Percentiles rank a stretch among this genome's conserved stretches.
Conservation (phyloP, 768 basidiomycete genomes). For the Russula griseocarnosa region DNA sequence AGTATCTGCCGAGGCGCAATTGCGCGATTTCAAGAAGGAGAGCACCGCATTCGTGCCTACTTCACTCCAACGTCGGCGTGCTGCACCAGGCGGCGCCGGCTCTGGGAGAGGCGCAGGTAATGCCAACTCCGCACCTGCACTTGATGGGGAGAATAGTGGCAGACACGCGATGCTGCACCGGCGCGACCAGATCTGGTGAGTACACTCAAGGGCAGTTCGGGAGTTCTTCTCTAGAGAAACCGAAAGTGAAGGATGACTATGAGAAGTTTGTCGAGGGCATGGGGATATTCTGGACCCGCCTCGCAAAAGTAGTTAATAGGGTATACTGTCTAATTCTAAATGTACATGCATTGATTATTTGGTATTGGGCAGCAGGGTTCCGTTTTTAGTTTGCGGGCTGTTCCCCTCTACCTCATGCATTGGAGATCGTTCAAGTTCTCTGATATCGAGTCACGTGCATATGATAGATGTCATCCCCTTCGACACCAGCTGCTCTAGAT, state of each 20-base stretch:
- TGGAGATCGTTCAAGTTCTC: too few species aligned
- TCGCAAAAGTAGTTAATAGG: background rate
- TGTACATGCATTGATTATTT: background rate
- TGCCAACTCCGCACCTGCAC: slow-evolving; percentile 31
- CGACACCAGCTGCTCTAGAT: too few species aligned
- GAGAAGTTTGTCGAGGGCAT: slow-evolving; percentile 74
- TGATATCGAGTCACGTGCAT: too few species aligned
- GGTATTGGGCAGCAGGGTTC: background rate
- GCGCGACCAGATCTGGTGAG: slow-evolving; percentile 65
- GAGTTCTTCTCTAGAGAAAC: slow-evolving; percentile 29
- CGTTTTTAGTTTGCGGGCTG: too few species aligned
- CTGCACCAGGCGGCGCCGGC: slow-evolving; percentile 6
- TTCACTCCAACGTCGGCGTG: slow-evolving; percentile 71
- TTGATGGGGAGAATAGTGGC: slow-evolving; percentile 35
- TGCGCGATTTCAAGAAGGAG: slow-evolving; percentile 94
- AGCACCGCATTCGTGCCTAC: slow-evolving; percentile 88
- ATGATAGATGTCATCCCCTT: too few species aligned
- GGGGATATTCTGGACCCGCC: slow-evolving; percentile 52
- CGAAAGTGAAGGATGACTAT: slow-evolving; percentile 58
- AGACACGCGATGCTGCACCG: slow-evolving; percentile 32
- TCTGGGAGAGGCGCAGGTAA: slow-evolving; percentile 32
- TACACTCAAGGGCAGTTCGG: slow-evolving; percentile 59
- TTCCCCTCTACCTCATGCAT: too few species aligned
- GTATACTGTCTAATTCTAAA: background rate
- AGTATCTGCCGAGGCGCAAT: slow-evolving; percentile 77